phyloP scores from a whole-genome alignment of 2,329 filamentous ascomycete genomes.

The Hypoxylon sp. region DNA sequence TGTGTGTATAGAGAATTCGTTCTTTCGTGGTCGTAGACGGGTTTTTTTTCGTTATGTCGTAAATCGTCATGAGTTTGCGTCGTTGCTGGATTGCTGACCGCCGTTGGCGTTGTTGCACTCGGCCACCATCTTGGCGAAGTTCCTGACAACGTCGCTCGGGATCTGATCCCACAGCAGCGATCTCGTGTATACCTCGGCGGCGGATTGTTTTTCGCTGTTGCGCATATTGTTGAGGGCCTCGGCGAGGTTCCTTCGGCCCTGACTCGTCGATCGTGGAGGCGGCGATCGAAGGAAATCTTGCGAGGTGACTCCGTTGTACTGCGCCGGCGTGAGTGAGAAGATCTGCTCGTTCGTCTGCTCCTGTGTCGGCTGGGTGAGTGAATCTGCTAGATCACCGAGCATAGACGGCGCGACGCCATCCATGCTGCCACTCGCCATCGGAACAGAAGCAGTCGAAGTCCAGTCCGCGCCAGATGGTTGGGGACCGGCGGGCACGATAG shows the following conservation, averaged over 20 bases:
- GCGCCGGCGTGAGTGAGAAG: conserved; percentile 86
- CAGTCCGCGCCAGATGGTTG: conserved; percentile 68
- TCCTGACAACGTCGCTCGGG: conserved; percentile 89
- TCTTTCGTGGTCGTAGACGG: conserved; percentile 36
- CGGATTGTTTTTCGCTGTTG: conserved; percentile 77
- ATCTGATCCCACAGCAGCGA: conserved; percentile 96
- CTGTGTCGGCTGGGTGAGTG: conserved; percentile 81
- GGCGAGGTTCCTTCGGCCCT: conserved; percentile 80
- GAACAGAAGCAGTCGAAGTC: conserved; percentile 59
- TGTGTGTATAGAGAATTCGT: conserved; percentile 28
- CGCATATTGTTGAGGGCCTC: conserved; percentile 87
- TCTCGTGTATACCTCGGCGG: conserved; percentile 91
- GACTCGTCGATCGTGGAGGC: conserved; percentile 69
- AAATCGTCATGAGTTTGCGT: conserved; percentile 61
- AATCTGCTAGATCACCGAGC: conserved; percentile 77
- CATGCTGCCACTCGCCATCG: conserved; percentile 63
- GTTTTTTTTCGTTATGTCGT: conserved; percentile 49
- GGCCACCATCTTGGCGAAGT: conserved; percentile 92
- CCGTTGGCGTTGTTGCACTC: conserved; percentile 73
- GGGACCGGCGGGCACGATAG: conserved; percentile 64
- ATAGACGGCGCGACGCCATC: conserved; percentile 69
- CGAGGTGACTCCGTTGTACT: conserved; percentile 88
- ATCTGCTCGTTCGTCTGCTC: conserved; percentile 90
- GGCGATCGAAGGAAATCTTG: conserved; percentile 77
- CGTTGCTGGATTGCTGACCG: conserved; percentile 60